Evolutionary conservation across 2,329 filamentous ascomycete species (phyloP).

Genomic region (Phialocephala subalpina): DNA sequence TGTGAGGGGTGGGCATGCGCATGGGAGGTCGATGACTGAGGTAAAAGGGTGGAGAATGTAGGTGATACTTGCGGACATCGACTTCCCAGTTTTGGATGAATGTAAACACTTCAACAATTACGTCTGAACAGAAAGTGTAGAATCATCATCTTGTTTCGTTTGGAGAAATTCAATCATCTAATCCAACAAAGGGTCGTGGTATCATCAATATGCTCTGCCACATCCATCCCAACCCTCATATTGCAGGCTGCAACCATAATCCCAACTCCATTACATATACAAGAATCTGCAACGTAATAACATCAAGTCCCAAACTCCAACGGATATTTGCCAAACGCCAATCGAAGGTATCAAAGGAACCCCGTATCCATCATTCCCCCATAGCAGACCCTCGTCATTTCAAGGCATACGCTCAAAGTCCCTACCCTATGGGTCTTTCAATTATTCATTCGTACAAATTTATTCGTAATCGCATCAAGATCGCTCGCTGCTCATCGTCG

Average conservation of each 20-base stretch:
- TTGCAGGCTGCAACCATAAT: background rate
- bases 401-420: background rate
- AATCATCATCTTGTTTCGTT: background rate
- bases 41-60: conserved; percentile 20
- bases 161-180: background rate
- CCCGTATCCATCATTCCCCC: background rate
- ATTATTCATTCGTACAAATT: background rate
- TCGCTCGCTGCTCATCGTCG: background rate
- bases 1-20: background rate
- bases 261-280: background rate
- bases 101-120: background rate
- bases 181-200: background rate
- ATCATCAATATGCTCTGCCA: background rate
- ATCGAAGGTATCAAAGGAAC: background rate
- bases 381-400: background rate
- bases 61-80: background rate
- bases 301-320: background rate
- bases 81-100: background rate
- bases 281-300: background rate
- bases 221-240: background rate
- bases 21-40: conserved; percentile 9
- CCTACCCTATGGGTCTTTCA: no score
- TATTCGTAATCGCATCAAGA: background rate
- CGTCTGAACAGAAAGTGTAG: background rate
- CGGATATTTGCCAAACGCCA: background rate